Conservation (phyloP, 352 stramenopile species). For the Phytophthora kernoviae region DNA sequence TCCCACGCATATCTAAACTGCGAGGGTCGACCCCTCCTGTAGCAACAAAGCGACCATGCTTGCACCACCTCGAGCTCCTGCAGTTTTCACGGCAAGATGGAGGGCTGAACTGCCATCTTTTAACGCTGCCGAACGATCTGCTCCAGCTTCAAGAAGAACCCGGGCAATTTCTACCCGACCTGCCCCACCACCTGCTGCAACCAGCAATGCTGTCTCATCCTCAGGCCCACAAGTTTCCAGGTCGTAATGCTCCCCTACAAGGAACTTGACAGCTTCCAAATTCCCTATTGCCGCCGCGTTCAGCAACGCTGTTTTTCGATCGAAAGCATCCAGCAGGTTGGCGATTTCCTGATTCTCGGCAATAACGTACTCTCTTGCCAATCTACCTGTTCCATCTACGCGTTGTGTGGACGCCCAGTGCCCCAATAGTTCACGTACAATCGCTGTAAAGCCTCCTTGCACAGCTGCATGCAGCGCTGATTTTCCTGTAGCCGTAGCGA, state of each 20-base stretch:
- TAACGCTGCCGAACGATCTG: constrained; percentile 14
- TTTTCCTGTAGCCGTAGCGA: constrained; percentile 11
- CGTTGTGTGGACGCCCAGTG: constrained; percentile 24
- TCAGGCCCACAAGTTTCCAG: constrained; percentile 20
- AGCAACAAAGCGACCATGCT: constrained; percentile 20
- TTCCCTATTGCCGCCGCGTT: constrained; percentile 13
- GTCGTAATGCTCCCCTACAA: constrained; percentile 9
- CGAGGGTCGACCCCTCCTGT: constrained; percentile 20
- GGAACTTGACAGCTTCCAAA: constrained; percentile 17
- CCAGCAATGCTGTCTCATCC: constrained; percentile 22
- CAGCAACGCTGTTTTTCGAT: constrained; percentile 21
- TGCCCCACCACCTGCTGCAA: constrained; percentile 15
- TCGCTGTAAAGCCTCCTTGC: constrained; percentile 18
- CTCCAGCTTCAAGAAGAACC: constrained; percentile 13
- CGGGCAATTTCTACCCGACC: constrained; percentile 15
- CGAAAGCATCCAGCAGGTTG: constrained; percentile 18
- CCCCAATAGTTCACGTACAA: constrained; percentile 18
- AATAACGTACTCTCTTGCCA: constrained; percentile 20
- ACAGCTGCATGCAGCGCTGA: constrained; percentile 27
- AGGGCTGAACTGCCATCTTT: constrained; percentile 25
- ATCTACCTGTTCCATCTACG: constrained; percentile 16
- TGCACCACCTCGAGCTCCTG: constrained; percentile 20
- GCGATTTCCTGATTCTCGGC: constrained; percentile 19
- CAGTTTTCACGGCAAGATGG: constrained; percentile 27
- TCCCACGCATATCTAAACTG: constrained; percentile 17